phyloP scores from a whole-genome alignment of 2,329 filamentous ascomycete species.

The Colletotrichum salicis region DNA sequence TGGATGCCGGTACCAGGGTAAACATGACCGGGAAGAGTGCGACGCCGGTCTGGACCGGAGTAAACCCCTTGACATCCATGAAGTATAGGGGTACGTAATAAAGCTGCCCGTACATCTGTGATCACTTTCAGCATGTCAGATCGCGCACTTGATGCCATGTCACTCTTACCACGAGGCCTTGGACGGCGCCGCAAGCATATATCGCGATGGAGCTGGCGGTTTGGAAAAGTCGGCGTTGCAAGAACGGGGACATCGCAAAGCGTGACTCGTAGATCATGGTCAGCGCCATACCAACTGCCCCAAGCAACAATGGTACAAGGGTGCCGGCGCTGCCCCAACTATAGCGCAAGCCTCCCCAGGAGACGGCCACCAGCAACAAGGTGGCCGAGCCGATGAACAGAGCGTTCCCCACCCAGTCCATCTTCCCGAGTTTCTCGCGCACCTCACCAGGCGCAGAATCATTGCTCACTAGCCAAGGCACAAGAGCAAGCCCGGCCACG shows the following conservation, averaged over 20 bases:
- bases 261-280: not conserved
- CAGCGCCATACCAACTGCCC: not conserved
- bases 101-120: constrained; percentile 19
- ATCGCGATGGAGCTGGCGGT: not conserved
- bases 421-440: not conserved
- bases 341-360: constrained; percentile 7
- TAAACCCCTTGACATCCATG: constrained; percentile 36
- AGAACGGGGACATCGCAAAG: not conserved
- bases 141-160: not conserved
- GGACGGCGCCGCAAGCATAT: not conserved
- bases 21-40: constrained; percentile 35
- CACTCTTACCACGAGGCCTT: not conserved
- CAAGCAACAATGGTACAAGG: constrained; percentile 3
- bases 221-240: constrained; percentile 6
- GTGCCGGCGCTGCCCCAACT: constrained; percentile 3
- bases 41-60: constrained; percentile 29
- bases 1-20: constrained; percentile 26
- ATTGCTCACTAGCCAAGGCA: not conserved
- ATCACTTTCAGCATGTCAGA: not conserved
- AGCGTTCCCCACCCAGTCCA: constrained; percentile 13
- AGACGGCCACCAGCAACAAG: constrained; percentile 13
- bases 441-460: not conserved
- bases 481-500: constrained; percentile 46
- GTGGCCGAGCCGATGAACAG: constrained; percentile 11
- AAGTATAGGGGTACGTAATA: constrained; percentile 39